These are phyloP conservation scores for Xylaria bambusicola DNA, from an alignment of 495 filamentous ascomycete species.

Conservation along the genomic window DNA sequence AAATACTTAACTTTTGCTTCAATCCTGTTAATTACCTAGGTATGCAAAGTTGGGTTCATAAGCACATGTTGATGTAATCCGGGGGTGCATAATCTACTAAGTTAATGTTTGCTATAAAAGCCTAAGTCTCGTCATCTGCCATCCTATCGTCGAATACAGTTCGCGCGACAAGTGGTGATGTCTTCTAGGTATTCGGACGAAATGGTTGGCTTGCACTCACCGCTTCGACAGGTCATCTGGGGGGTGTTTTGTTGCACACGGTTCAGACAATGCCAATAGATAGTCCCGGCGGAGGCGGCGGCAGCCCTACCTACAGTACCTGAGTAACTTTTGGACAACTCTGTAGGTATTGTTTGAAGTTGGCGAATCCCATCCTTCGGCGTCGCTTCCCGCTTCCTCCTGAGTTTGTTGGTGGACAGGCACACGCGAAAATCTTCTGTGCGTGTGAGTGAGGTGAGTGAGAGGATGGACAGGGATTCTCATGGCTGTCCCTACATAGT, in stretches of 20 bases:
- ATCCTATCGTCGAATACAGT: neutral
- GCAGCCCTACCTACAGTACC: conserved; percentile 4
- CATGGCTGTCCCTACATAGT: neutral
- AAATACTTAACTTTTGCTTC: too few species aligned
- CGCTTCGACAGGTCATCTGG: conserved; percentile 18
- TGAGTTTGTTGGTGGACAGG: neutral
- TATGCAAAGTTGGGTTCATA: too few species aligned
- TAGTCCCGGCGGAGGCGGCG: conserved; percentile 5
- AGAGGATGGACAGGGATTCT: neutral
- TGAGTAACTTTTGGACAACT: neutral
- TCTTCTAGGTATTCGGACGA: conserved; percentile 9
- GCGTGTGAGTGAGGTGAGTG: too few species aligned
- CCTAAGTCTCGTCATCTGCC: too few species aligned
- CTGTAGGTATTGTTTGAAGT: neutral
- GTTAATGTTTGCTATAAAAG: too few species aligned
- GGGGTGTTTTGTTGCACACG: conserved; percentile 13
- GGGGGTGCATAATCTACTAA: too few species aligned
- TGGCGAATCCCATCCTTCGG: neutral
- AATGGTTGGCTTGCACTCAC: conserved; percentile 10
- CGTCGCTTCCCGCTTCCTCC: neutral
- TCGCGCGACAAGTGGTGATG: conserved; percentile 5
- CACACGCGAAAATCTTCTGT: too few species aligned
- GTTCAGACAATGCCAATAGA: conserved; percentile 14
- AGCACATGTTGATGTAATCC: too few species aligned
- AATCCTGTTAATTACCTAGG: too few species aligned